Conservation (phyloP, 2,329 filamentous ascomycete species). For the Claviceps monticola region DNA sequence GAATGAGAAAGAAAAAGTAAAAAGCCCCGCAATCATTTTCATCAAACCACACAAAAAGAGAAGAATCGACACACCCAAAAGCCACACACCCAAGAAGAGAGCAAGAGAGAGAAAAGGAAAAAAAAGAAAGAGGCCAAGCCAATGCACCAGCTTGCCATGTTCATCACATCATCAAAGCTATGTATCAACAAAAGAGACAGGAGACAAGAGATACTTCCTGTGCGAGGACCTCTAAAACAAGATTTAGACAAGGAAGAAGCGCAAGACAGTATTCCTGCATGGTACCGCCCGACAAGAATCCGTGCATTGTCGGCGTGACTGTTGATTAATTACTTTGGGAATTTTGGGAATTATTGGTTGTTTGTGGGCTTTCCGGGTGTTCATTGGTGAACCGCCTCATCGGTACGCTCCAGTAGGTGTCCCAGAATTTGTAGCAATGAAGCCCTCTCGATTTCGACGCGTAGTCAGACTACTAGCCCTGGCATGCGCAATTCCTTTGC, state of each 20-base stretch:
- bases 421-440: constrained; percentile 19
- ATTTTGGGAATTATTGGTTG: too few relatives aligned
- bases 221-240: not conserved
- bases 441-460: constrained; percentile 29
- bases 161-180: constrained; percentile 14
- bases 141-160: constrained; percentile 4
- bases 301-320: constrained; percentile 14
- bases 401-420: constrained; percentile 30
- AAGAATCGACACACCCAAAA: not conserved
- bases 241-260: too few relatives aligned
- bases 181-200: constrained; percentile 5
- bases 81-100: not conserved
- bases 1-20: constrained; percentile 1
- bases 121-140: not conserved
- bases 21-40: constrained; percentile 1
- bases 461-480: constrained; percentile 32
- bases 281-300: not conserved
- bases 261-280: not conserved
- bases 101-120: not conserved
- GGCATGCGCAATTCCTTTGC: constrained; percentile 26
- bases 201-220: not conserved
- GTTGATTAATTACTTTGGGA: constrained; percentile 1
- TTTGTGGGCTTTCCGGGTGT: not conserved
- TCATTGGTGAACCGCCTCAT: constrained; percentile 22
- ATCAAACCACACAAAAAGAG: not conserved